phyloP scores from a whole-genome alignment of 2,329 filamentous ascomycete genomes.

The Mycosphaerella sp. region DNA sequence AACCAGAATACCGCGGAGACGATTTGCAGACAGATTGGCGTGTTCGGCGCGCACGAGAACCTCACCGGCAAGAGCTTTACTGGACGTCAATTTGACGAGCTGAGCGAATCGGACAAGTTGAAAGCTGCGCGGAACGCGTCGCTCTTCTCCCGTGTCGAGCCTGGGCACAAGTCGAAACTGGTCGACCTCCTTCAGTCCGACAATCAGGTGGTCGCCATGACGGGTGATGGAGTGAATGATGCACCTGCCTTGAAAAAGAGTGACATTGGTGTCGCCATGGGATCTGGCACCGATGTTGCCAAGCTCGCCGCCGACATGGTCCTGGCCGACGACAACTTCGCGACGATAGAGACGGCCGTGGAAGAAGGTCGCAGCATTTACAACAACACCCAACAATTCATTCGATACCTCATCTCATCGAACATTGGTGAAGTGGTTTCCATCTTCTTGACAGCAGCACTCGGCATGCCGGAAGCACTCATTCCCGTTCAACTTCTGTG shows the following conservation, averaged over 20 bases:
- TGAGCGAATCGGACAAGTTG: slow-evolving; percentile 72
- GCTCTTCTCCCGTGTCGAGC: slow-evolving; percentile 93
- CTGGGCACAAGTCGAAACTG: slow-evolving; percentile 92
- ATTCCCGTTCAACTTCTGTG: slow-evolving; percentile 96
- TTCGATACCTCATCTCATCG: slow-evolving; percentile 96
- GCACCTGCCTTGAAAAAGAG: slow-evolving; percentile 97
- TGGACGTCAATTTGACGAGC: slow-evolving; percentile 84
- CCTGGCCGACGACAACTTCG: slow-evolving; percentile 96
- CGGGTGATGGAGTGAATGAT: slow-evolving; percentile 97
- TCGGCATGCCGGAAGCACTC: slow-evolving; percentile 95
- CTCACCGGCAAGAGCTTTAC: slow-evolving; percentile 90
- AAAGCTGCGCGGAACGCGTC: slow-evolving; percentile 78
- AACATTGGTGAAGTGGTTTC: slow-evolving; percentile 99
- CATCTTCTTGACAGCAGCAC: slow-evolving; percentile 92
- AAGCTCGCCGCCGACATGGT: slow-evolving; percentile 99
- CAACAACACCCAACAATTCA: slow-evolving; percentile 99
- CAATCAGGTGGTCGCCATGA: slow-evolving; percentile 97
- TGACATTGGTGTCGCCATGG: slow-evolving; percentile 98
- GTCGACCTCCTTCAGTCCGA: slow-evolving; percentile 91
- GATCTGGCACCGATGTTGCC: slow-evolving; percentile 92
- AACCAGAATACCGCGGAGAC: slow-evolving; percentile 97
- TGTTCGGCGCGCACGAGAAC: slow-evolving; percentile 77
- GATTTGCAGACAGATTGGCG: slow-evolving; percentile 93
- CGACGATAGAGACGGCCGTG: slow-evolving; percentile 90
- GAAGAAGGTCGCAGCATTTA: slow-evolving; percentile 98